Evolutionary conservation across 2,329 filamentous ascomycete genomes (phyloP).

Genomic region (Colletotrichum tropicicola): DNA sequence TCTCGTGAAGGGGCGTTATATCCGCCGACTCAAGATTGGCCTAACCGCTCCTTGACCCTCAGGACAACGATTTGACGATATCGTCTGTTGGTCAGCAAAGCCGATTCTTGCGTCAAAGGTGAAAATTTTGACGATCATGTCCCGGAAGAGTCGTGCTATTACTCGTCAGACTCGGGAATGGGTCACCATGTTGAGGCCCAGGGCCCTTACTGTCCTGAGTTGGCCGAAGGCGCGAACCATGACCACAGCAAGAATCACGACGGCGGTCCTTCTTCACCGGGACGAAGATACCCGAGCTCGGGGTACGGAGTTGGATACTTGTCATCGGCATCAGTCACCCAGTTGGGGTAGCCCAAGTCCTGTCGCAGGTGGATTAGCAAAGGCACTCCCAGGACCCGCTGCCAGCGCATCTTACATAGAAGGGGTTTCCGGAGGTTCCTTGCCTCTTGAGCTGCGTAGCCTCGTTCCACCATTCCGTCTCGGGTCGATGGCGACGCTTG

Average conservation of each 20-base stretch:
- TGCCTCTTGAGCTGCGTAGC: background rate
- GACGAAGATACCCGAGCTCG: slow-evolving; percentile 10
- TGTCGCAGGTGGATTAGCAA: background rate
- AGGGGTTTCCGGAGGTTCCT: background rate
- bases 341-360: slow-evolving; percentile 15
- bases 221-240: background rate
- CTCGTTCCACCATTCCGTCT: slow-evolving; percentile 19
- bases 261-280: background rate
- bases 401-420: background rate
- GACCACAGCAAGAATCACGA: background rate
- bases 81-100: too few species aligned
- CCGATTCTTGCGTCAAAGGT: too few species aligned
- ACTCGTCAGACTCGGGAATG: too few species aligned
- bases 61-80: background rate
- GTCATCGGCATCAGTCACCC: background rate
- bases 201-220: too few species aligned
- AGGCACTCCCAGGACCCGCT: background rate
- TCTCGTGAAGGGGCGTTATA: background rate
- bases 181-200: background rate
- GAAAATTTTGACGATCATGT: too few species aligned
- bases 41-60: background rate
- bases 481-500: slow-evolving; percentile 19
- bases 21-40: too few species aligned
- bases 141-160: too few species aligned
- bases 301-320: slow-evolving; percentile 13